Conservation (phyloP, 1,284 basidiomycete species). For the Moniliella sp. region DNA sequence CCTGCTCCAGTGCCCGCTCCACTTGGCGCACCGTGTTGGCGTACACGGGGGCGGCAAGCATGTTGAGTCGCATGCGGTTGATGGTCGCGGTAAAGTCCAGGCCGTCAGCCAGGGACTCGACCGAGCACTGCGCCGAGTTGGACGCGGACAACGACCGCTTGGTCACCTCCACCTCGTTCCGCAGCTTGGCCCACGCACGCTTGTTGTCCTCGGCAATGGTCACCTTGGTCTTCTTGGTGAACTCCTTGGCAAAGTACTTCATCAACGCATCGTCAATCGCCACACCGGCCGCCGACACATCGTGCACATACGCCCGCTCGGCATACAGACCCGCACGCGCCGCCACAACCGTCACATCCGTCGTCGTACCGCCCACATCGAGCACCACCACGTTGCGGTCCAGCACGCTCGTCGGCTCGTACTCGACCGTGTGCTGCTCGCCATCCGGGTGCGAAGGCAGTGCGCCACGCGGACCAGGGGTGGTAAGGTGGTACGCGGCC, state of each 20-base stretch:
- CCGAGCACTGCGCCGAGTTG: constrained; percentile 62
- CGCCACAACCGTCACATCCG: constrained; percentile 39
- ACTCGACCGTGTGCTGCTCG: constrained; percentile 25
- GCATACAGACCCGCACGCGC: constrained; percentile 41
- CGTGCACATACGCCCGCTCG: constrained; percentile 38
- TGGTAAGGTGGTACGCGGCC: constrained; percentile 38
- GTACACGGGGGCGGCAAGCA: constrained; percentile 58
- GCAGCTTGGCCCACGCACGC: constrained; percentile 76
- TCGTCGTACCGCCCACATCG: constrained; percentile 43
- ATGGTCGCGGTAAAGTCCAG: constrained; percentile 75
- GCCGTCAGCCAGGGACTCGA: constrained; percentile 86
- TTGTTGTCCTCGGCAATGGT: constrained; percentile 41
- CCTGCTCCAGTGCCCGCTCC: constrained; percentile 44
- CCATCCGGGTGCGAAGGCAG: constrained; percentile 28
- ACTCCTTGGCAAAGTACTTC: constrained; percentile 82
- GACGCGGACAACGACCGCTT: constrained; percentile 79
- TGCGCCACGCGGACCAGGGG: constrained; percentile 37
- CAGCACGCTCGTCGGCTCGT: constrained; percentile 36
- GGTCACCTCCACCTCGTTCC: constrained; percentile 77
- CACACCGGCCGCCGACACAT: constrained; percentile 42
- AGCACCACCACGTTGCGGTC: constrained; percentile 43
- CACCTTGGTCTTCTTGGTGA: constrained; percentile 83
- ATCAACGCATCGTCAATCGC: constrained; percentile 62
- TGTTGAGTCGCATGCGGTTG: constrained; percentile 79
- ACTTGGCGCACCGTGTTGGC: constrained; percentile 47